Conservation (phyloP, 106 monocot genomes). For the Ottelia alismoides region DNA sequence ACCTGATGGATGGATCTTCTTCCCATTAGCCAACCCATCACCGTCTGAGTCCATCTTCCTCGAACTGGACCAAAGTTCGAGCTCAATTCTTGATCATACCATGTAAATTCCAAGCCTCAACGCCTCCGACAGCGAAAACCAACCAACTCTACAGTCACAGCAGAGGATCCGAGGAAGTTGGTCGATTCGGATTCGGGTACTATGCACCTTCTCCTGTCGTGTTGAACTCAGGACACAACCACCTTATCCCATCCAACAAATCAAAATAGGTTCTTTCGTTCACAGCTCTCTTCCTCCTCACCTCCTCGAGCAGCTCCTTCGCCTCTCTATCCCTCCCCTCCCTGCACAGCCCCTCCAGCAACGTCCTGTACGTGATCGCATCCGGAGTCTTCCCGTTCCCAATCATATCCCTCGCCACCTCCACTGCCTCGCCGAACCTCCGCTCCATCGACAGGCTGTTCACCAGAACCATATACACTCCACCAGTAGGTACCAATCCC, state of each 20-base stretch:
- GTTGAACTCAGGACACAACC: constrained; percentile 46
- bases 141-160: too few relatives aligned
- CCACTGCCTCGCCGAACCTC: constrained; percentile 51
- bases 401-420: constrained; percentile 69
- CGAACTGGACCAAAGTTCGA: too few relatives aligned
- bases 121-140: too few relatives aligned
- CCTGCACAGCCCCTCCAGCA: constrained; percentile 87
- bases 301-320: constrained; percentile 53
- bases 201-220: too few relatives aligned
- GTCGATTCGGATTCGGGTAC: too few relatives aligned
- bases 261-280: constrained; percentile 32
- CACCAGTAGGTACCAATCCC: constrained; percentile 53
- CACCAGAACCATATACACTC: constrained; percentile 50
- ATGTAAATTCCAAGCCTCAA: too few relatives aligned
- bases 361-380: constrained; percentile 70
- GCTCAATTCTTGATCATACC: too few relatives aligned
- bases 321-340: constrained; percentile 61
- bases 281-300: constrained; percentile 44
- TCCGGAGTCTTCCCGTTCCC: constrained; percentile 40
- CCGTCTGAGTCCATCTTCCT: too few relatives aligned
- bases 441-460: constrained; percentile 60
- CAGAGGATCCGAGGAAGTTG: too few relatives aligned
- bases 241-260: constrained; percentile 72
- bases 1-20: too few relatives aligned
- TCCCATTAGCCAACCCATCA: too few relatives aligned